Evolutionary conservation across 2,329 filamentous ascomycete species (phyloP).

Genomic region (Cadophora malorum): DNA sequence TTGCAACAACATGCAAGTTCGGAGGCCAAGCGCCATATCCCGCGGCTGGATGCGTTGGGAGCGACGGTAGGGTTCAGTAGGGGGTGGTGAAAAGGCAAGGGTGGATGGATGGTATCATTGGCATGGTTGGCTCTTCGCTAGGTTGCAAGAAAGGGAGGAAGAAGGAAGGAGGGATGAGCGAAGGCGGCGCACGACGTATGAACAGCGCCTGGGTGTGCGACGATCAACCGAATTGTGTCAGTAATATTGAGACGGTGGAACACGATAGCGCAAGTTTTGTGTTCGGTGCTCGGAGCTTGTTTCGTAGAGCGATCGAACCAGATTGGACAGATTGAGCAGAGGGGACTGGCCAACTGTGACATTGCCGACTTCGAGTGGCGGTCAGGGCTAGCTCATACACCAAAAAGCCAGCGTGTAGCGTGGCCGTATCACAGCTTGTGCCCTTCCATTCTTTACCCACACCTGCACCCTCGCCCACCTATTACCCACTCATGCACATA

Average conservation of each 20-base stretch:
- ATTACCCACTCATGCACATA: neutral
- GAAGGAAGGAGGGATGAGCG: conserved; percentile 26
- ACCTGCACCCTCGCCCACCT: neutral
- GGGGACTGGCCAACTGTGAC: neutral
- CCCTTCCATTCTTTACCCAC: neutral
- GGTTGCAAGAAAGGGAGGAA: neutral
- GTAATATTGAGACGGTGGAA: conserved; percentile 21
- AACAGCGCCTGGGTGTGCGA: conserved; percentile 30
- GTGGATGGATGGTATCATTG: neutral
- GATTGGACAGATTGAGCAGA: neutral
- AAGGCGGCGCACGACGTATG: conserved; percentile 17
- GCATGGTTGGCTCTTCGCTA: neutral
- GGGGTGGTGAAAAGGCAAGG: conserved; percentile 23
- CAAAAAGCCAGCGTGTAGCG: neutral
- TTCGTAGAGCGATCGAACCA: conserved; percentile 16
- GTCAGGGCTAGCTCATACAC: conserved; percentile 17
- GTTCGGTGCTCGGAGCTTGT: conserved; percentile 24
- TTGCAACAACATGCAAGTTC: conserved; percentile 28
- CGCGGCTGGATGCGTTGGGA: conserved; percentile 39
- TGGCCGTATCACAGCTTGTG: conserved; percentile 18
- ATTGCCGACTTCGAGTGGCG: conserved; percentile 15
- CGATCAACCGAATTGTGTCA: conserved; percentile 36
- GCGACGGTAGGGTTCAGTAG: conserved; percentile 11
- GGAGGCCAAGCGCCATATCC: conserved; percentile 26
- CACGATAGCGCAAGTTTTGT: conserved; percentile 11